Evolutionary conservation across 1,284 basidiomycete species (phyloP).

Genomic region (Puccinia hordei): DNA sequence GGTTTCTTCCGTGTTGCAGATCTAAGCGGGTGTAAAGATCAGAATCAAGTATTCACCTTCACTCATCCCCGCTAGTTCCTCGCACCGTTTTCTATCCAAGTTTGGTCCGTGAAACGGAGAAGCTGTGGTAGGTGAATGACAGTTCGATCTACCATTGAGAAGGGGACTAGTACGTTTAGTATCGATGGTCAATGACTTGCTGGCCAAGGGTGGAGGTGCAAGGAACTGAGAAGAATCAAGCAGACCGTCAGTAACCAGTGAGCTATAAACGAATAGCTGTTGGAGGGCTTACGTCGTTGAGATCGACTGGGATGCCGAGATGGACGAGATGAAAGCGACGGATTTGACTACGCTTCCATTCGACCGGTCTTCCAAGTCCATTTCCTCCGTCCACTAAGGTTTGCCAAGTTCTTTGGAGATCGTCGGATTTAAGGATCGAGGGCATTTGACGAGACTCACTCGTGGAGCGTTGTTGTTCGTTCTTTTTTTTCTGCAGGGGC

Average conservation of each 20-base stretch:
- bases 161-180: conserved; percentile 2
- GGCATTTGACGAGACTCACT: conserved; percentile 13
- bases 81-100: conserved; percentile 33
- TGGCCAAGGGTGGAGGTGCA: not conserved
- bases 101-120: conserved; percentile 15
- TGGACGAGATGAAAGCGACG: conserved; percentile 35
- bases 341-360: conserved; percentile 48
- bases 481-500: not conserved
- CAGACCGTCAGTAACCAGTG: not conserved
- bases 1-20: not conserved
- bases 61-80: conserved; percentile 24
- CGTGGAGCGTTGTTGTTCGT: conserved; percentile 10
- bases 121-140: not conserved
- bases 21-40: not conserved
- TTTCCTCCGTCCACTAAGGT: conserved; percentile 18
- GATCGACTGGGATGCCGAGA: conserved; percentile 43
- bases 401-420: conserved; percentile 29
- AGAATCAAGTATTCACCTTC: conserved; percentile 26
- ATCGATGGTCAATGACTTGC: conserved; percentile 3
- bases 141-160: not conserved
- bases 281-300: conserved; percentile 34
- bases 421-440: conserved; percentile 26
- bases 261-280: not conserved
- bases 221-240: conserved; percentile 10
- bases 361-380: conserved; percentile 21